phyloP scores from a whole-genome alignment of 2,329 filamentous ascomycete genomes.

The Pseudogymnoascus sp. region DNA sequence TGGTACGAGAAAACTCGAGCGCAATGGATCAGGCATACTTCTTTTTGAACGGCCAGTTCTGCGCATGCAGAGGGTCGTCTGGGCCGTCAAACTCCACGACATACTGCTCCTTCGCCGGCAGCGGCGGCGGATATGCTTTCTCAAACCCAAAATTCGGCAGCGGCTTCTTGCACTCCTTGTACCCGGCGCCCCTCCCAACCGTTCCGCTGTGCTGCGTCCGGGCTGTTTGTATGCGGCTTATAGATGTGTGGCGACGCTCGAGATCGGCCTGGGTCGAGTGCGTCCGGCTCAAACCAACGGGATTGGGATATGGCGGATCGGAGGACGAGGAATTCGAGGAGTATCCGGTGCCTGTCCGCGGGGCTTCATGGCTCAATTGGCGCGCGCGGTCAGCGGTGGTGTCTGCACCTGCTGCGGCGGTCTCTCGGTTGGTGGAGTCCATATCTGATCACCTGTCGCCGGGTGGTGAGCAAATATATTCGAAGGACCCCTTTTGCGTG shows the following conservation, averaged over 20 bases:
- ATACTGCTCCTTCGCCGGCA: conserved; percentile 67
- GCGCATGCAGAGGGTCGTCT: conserved; percentile 73
- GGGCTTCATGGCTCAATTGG: conserved; percentile 44
- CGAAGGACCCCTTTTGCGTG: neutral
- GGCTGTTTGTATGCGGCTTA: conserved; percentile 64
- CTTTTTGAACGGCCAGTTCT: conserved; percentile 76
- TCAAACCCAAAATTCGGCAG: conserved; percentile 63
- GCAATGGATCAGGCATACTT: conserved; percentile 50
- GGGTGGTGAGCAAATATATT: neutral
- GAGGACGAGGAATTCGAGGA: conserved; percentile 43
- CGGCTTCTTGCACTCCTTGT: conserved; percentile 44
- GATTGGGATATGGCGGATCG: conserved; percentile 29
- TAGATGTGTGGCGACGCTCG: conserved; percentile 59
- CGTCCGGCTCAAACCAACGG: conserved; percentile 48
- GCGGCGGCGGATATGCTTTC: conserved; percentile 62
- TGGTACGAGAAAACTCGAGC: conserved; percentile 28
- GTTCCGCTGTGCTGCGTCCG: conserved; percentile 63
- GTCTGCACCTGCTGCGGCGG: neutral
- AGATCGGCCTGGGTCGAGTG: conserved; percentile 55
- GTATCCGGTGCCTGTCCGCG: conserved; percentile 48
- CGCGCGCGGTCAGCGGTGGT: neutral
- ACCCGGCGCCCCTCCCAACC: conserved; percentile 46
- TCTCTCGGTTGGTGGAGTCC: neutral
- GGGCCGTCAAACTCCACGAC: conserved; percentile 80
- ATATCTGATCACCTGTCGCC: conserved; percentile 4